Evolutionary conservation across 1,284 basidiomycete species (phyloP).

Genomic region (Sutorius eximius): DNA sequence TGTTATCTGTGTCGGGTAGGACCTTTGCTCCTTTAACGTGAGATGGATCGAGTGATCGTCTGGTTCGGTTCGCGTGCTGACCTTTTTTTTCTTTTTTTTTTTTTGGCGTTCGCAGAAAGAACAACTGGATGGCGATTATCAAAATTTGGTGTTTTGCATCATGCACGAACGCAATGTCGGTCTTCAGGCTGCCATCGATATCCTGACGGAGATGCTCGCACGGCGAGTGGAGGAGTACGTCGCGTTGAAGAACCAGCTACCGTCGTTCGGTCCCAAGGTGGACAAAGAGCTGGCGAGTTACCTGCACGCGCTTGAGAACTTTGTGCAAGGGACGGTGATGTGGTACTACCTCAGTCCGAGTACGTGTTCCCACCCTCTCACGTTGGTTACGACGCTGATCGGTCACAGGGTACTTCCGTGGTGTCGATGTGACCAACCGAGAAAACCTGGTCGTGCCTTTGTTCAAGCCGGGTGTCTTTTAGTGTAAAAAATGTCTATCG

Average conservation of each 20-base stretch:
- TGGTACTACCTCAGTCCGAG: constrained; percentile 48
- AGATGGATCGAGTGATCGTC: constrained; percentile 16
- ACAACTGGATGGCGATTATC: constrained; percentile 50
- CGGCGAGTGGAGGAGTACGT: constrained; percentile 44
- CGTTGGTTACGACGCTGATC: constrained; percentile 13
- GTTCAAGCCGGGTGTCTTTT: constrained; percentile 28
- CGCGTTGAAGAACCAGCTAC: constrained; percentile 38
- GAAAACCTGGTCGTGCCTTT: constrained; percentile 31
- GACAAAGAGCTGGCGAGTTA: constrained; percentile 42
- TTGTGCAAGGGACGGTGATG: constrained; percentile 48
- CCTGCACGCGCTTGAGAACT: constrained; percentile 44
- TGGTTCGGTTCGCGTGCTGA: constrained; percentile 6
- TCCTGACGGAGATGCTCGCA: constrained; percentile 44
- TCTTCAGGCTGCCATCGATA: constrained; percentile 44
- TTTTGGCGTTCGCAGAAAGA: constrained; percentile 44
- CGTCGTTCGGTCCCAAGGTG: constrained; percentile 44
- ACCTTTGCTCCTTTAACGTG: constrained; percentile 50
- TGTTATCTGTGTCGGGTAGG: constrained; percentile 27
- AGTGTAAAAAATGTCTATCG: constrained; percentile 1
- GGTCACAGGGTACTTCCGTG: constrained; percentile 32
- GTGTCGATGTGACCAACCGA: constrained; percentile 34
- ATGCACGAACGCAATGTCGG: constrained; percentile 45
- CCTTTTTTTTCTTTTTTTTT: no score
- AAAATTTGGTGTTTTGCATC: constrained; percentile 49
- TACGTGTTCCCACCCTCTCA: constrained; percentile 18